Conservation (phyloP, 225 moss, liverwort and hornwort species). For the Climacium dendroides region DNA sequence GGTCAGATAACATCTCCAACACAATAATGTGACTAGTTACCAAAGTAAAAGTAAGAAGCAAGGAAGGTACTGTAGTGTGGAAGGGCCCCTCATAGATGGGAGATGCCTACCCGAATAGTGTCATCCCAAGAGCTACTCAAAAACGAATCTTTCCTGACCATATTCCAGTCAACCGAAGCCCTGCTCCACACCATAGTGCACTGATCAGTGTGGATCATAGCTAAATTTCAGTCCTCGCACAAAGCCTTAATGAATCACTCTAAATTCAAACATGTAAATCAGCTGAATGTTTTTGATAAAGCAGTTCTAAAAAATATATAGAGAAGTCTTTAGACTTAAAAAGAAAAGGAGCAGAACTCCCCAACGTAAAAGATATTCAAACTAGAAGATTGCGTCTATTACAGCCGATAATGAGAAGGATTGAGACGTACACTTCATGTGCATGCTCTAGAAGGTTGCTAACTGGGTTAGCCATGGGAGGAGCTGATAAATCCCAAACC, state of each 20-base stretch:
- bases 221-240: not conserved
- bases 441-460: conserved; percentile 76
- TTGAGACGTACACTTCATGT: conserved; percentile 69
- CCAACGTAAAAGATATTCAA: not conserved
- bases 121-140: conserved; percentile 99
- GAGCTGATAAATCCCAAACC: conserved; percentile 80
- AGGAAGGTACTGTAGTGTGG: not conserved
- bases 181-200: conserved; percentile 22
- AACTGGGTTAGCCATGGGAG: conserved; percentile 85
- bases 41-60: not conserved
- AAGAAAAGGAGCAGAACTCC: not conserved
- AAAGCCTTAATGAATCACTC: not conserved
- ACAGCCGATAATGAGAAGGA: not conserved
- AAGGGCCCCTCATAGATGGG: not conserved
- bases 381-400: not conserved
- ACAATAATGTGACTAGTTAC: not conserved
- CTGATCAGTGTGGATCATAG: not conserved
- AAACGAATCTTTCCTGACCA: conserved; percentile 85
- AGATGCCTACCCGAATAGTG: conserved; percentile 64
- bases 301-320: not conserved
- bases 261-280: not conserved
- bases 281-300: not conserved
- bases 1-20: not conserved
- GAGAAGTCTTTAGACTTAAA: not conserved
- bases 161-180: conserved; percentile 95